These are phyloP conservation scores for Aspergillus fijiensis DNA, from an alignment of 2,329 filamentous ascomycete genomes.

Conservation along the genomic window DNA sequence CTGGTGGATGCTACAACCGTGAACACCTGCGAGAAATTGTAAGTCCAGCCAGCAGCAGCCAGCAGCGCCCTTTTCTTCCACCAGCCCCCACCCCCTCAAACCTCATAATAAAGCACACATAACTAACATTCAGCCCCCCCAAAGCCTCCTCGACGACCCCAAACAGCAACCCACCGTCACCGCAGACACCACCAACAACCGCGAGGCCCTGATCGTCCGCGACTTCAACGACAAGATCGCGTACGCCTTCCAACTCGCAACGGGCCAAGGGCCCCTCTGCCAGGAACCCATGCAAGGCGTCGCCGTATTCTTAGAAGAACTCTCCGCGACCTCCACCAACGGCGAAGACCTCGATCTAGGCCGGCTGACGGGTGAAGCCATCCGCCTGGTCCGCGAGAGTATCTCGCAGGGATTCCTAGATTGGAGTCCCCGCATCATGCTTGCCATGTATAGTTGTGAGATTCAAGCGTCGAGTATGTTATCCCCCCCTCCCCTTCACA, in stretches of 20 bases:
- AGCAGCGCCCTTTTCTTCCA: not conserved
- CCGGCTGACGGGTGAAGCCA: constrained; percentile 86
- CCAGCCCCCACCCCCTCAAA: not conserved
- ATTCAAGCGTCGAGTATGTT: constrained; percentile 85
- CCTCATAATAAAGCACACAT: not conserved
- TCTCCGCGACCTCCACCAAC: constrained; percentile 58
- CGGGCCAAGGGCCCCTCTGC: constrained; percentile 83
- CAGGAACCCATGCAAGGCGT: constrained; percentile 91
- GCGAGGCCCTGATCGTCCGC: constrained; percentile 45
- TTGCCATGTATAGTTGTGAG: constrained; percentile 97
- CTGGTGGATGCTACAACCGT: constrained; percentile 78
- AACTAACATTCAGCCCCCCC: too few relatives aligned
- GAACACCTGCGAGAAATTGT: constrained; percentile 71
- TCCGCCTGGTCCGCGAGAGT: constrained; percentile 81
- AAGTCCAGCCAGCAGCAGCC: constrained; percentile 35
- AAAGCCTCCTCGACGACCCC: constrained; percentile 36
- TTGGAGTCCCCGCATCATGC: constrained; percentile 91
- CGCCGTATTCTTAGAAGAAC: constrained; percentile 83
- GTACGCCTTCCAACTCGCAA: constrained; percentile 92
- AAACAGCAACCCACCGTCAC: constrained; percentile 31
- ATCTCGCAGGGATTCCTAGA: constrained; percentile 86
- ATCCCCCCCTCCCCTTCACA: not conserved
- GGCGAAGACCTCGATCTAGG: constrained; percentile 61
- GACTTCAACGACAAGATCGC: constrained; percentile 87
- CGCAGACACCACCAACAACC: constrained; percentile 23